Base-by-base conservation (phyloP, 108 stramenopile species). In the Cyclotella cryptica region DNA sequence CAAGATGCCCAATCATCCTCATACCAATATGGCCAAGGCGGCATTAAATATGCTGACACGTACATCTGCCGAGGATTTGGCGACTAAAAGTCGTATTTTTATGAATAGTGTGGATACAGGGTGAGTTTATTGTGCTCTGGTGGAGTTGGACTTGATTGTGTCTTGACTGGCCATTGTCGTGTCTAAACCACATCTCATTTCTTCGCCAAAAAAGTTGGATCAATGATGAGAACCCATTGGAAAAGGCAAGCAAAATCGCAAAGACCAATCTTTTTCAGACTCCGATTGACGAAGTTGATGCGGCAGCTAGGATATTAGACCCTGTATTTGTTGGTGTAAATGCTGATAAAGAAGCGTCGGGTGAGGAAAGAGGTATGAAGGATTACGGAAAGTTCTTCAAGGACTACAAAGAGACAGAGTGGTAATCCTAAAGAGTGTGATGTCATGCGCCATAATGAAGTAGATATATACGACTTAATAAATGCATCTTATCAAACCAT, bases 71-170 rank as follows among this genome's bases (percentile, higher is more conserved):
- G 92, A 93, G 71, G 92, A 95, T 74, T 69, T 94, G 67, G 93
- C 93, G 19, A 87, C 86, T 46, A 81, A 82, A 10, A 77, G 88
- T 76, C 49, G 84, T 7, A 91, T 97, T 22, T 97, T 74, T 66
- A 97, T 97, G 96, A 97, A 94, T 59, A 85, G 88, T 27, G 94
- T 97, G 17, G 96, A 97, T 71, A 97, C 96, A 5, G 96, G 96
- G 27, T 67, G 66, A 67, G 49, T 47, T 35, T 39, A 13, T 42
- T 28, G 6, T 42, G 0, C 14, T 24, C n/a, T n/a, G n/a, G n/a
- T n/a, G n/a, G 10, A 19, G 17, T 67, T 10, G 2, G 7, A 28
- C 22, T 45, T 71, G 8, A 13, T 14, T 69, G 9, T 24, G 4
- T 39, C 49, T 28, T 8, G 46, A 28, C 55, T 13, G 22, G 55